Base-by-base conservation (phyloP, 139 green algal species). In the Chlamydomonas sp. region DNA sequence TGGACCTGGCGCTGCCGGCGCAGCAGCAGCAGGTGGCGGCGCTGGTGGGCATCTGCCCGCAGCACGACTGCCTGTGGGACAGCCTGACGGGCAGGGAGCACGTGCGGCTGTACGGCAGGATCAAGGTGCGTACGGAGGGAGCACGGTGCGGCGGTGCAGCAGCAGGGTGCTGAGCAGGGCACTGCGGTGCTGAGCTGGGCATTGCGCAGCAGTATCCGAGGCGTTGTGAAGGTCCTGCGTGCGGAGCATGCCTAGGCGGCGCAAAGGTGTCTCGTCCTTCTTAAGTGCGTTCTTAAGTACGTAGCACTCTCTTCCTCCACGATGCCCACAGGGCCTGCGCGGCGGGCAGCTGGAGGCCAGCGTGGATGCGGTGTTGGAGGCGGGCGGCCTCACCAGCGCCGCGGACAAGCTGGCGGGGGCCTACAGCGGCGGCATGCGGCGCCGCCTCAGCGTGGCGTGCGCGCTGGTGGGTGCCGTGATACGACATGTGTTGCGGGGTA, bases 1-100 rank as follows among this genome's bases (percentile, higher is more conserved):
- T 89, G 61, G 80, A 89, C 69, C n/a, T 90, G 76, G 77, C 77
- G 67, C 2, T 9, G 2, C 66, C 73, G 2, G 4, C 72, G 8
- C 14, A 61, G 63, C 67, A 79, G 5, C 15, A 16, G 15, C 63
- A 59, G 66, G 79, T 84, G 69, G 64, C 87, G 0, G 14, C 17
- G 20, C 88, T 80, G 58, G 82, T 79, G 64, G 74, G 79, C 68
- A 89, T 88, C 60, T 87, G 63, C 63, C 80, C 81, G 76, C 96
- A 98, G 90, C 97, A 97, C 84, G 96, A 99, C 83, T 93, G 97
- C 49, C 93, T 98, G 87, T 98, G 96, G 96, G 90, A 90, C 5
- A 85, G 93, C 20, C 93, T 99, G 64, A 97, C 91, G 1, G 92
- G 91, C 15, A 61, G 80, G 17, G 93, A 96, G 89, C 93, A 96